These are phyloP conservation scores for Stephania japonica DNA, from an alignment of 164 flowering plant genomes.

Conservation along the genomic window DNA sequence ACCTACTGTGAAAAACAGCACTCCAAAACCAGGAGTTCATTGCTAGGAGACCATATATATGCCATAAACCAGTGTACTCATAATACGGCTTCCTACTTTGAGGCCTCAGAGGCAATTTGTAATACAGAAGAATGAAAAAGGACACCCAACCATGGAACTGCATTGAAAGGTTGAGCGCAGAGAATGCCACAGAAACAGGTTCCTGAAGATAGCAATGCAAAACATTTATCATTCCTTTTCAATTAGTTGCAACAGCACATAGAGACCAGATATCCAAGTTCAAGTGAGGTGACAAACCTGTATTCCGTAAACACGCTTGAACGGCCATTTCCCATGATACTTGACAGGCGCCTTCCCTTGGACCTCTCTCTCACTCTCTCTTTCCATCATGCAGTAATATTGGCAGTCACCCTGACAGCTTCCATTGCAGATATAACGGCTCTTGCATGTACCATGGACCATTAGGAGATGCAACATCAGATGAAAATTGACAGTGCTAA, in stretches of 20 bases:
- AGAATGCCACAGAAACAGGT: conserved; percentile 80
- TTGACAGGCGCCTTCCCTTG: conserved; percentile 60
- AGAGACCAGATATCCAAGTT: background rate
- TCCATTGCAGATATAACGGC: conserved; percentile 70
- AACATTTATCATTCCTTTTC: background rate
- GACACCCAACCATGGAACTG: conserved; percentile 95
- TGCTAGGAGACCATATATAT: conserved; percentile 65
- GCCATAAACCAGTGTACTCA: conserved; percentile 74
- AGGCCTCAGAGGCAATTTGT: conserved; percentile 66
- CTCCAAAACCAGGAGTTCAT: conserved; percentile 96
- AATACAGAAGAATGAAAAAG: conserved; percentile 61
- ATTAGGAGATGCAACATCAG: conserved; percentile 50
- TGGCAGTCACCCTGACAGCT: conserved; percentile 70
- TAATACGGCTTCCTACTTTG: conserved; percentile 56
- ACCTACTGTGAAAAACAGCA: conserved; percentile 83
- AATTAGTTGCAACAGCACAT: background rate
- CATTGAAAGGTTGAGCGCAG: conserved; percentile 74
- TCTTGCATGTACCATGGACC: conserved; percentile 81
- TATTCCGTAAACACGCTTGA: conserved; percentile 62
- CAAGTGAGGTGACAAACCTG: conserved; percentile 44
- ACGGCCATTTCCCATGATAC: conserved; percentile 96
- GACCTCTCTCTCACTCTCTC: conserved; percentile 56
- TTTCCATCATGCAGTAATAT: conserved; percentile 73
- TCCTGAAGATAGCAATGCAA: conserved; percentile 39
- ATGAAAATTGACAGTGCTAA: conserved; percentile 61